phyloP scores from a whole-genome alignment of 441 rosid genomes.

The Syzygium syzygioides region DNA sequence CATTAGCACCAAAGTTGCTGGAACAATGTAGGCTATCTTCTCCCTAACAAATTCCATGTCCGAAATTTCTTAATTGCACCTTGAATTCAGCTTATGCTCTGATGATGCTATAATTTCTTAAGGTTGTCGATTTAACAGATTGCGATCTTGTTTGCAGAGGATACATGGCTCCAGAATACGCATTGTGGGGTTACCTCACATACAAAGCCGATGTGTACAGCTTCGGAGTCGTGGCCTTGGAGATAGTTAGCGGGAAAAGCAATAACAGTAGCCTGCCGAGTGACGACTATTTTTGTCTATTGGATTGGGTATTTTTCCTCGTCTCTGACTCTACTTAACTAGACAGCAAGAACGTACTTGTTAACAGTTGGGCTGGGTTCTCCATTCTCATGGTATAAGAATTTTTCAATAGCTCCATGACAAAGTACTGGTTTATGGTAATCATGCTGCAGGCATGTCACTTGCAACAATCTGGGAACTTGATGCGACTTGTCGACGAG shows the following conservation, averaged over 20 bases:
- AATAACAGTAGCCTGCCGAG: neutral
- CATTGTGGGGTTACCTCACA: constrained; percentile 27
- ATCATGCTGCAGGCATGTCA: constrained; percentile 36
- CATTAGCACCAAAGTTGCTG: constrained; percentile 7
- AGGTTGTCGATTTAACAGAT: neutral
- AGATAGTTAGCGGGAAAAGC: constrained; percentile 10
- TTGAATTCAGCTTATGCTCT: constrained; percentile 36
- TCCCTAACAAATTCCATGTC: neutral
- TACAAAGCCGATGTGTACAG: constrained; percentile 46
- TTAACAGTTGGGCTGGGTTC: neutral
- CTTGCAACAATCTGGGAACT: constrained; percentile 31
- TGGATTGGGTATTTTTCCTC: constrained; percentile 4
- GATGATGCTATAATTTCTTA: neutral
- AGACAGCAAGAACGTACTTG: neutral
- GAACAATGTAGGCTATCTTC: constrained; percentile 2
- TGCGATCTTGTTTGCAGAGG: neutral
- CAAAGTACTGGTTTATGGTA: neutral
- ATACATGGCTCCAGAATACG: constrained; percentile 42
- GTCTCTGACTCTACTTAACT: neutral
- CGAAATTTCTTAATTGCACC: constrained; percentile 13
- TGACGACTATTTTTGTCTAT: neutral
- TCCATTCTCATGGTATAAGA: neutral
- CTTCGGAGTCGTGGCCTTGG: constrained; percentile 38
- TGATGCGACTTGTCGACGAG: constrained; percentile 46
- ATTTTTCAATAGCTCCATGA: neutral